These are phyloP conservation scores for Xylaria longipes DNA, from an alignment of 495 filamentous ascomycete species.

Conservation along the genomic window DNA sequence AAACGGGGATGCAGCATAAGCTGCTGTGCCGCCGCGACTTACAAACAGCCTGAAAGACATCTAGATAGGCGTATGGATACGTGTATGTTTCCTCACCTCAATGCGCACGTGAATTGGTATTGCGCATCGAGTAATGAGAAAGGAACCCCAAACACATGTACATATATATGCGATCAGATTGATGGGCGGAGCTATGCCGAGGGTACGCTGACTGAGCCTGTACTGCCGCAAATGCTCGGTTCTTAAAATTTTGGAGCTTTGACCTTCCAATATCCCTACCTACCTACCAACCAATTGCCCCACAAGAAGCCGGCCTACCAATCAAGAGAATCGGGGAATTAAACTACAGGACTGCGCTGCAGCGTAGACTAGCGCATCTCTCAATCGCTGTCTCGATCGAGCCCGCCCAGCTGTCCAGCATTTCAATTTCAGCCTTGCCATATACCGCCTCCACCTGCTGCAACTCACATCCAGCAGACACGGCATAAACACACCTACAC, in stretches of 20 bases:
- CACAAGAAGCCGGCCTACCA: neutral
- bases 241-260: constrained; percentile 32
- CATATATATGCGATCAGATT: neutral
- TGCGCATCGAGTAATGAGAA: constrained; percentile 31
- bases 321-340: neutral
- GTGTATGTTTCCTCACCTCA: constrained; percentile 22
- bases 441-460: constrained; percentile 19
- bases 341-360: neutral
- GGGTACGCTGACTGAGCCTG: neutral
- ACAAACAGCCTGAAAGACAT: constrained; percentile 52
- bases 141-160: neutral
- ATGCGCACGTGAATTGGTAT: constrained; percentile 32
- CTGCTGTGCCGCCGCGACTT: constrained; percentile 49
- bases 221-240: constrained; percentile 22
- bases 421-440: constrained; percentile 38
- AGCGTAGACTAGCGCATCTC: neutral
- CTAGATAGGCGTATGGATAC: constrained; percentile 31
- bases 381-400: constrained; percentile 4
- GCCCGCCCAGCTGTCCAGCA: constrained; percentile 7
- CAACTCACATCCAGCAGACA: constrained; percentile 13
- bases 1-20: constrained; percentile 45
- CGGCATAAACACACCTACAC: constrained; percentile 36
- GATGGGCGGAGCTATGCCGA: neutral
- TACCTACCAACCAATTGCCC: neutral
- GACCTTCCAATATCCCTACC: neutral